These are phyloP conservation scores for Mucor racemosus DNA, from an alignment of 371 early-diverging fungal species.

Conservation along the genomic window DNA sequence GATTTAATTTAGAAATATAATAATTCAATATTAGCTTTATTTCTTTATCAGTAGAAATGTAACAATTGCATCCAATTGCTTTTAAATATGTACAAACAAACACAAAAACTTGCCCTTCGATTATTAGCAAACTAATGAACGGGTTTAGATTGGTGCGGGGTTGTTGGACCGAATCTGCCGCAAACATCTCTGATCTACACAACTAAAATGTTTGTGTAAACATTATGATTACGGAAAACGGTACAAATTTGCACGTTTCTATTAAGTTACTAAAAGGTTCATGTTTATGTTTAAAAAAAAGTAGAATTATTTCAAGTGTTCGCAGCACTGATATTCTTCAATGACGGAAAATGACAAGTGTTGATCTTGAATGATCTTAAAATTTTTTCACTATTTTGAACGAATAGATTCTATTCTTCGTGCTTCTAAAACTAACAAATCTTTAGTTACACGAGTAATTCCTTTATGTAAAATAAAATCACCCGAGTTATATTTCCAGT, in stretches of 20 bases:
- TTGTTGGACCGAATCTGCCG: conserved; percentile 7
- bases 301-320: neutral
- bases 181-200: neutral
- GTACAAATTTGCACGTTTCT: conserved; percentile 3
- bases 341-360: conserved; percentile 3
- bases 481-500: conserved; percentile 3
- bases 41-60: neutral
- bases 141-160: conserved; percentile 3
- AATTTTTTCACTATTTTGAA: neutral
- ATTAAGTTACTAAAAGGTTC: neutral
- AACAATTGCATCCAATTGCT: neutral
- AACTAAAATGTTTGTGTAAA: conserved; percentile 8
- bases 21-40: neutral
- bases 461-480: conserved; percentile 8
- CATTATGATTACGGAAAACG: conserved; percentile 8
- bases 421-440: neutral
- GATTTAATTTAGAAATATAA: too few species aligned
- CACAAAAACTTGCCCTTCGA: too few species aligned
- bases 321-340: neutral
- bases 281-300: neutral
- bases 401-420: conserved; percentile 9
- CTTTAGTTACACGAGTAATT: conserved; percentile 5
- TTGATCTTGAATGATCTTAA: conserved; percentile 10
- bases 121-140: neutral
- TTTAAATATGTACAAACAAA: neutral